Percentiles rank a stretch among this genome's conserved stretches.
These are phyloP conservation scores for Pecoramyces ruminantium DNA, from an alignment of 192 early-diverging fungal species.

Conservation along the genomic window DNA sequence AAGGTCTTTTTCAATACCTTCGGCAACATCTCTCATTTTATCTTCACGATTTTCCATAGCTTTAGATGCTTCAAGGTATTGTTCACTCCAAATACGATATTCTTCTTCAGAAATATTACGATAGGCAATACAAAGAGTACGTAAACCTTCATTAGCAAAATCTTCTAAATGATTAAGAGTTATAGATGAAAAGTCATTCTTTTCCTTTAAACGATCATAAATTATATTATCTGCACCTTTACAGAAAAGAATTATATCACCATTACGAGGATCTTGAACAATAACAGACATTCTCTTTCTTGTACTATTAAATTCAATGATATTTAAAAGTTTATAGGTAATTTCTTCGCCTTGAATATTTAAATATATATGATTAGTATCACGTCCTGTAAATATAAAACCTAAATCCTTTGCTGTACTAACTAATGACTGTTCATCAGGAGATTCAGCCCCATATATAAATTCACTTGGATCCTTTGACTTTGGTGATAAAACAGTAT, in stretches of 20 bases:
- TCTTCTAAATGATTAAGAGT: slow-evolving; percentile 45
- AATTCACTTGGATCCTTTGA: neutral
- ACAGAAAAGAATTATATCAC: slow-evolving; percentile 55
- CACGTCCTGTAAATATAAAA: slow-evolving; percentile 60
- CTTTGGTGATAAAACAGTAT: slow-evolving; percentile 2
- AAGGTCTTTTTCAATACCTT: neutral
- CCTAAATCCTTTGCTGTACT: slow-evolving; percentile 69
- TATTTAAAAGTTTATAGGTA: slow-evolving; percentile 63
- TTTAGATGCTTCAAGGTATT: slow-evolving; percentile 22
- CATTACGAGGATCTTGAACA: slow-evolving; percentile 56
- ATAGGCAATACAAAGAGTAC: slow-evolving; percentile 77
- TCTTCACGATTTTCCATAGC: neutral
- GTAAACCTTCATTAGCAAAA: slow-evolving; percentile 55
- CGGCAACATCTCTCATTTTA: neutral
- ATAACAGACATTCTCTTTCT: slow-evolving; percentile 94
- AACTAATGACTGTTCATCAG: slow-evolving; percentile 88
- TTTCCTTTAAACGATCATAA: slow-evolving; percentile 52
- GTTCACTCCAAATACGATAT: slow-evolving; percentile 47
- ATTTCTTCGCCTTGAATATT: slow-evolving; percentile 46
- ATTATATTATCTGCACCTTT: slow-evolving; percentile 94
- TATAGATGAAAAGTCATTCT: slow-evolving; percentile 44
- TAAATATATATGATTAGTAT: slow-evolving; percentile 21
- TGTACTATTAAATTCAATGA: slow-evolving; percentile 82
- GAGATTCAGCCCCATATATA: slow-evolving; percentile 10
- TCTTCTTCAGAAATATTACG: slow-evolving; percentile 53